A percentile compares a stretch with the other conserved stretches of the same genome.
phyloP scores from a whole-genome alignment of 495 filamentous ascomycete genomes.

The Penicillium herquei region DNA sequence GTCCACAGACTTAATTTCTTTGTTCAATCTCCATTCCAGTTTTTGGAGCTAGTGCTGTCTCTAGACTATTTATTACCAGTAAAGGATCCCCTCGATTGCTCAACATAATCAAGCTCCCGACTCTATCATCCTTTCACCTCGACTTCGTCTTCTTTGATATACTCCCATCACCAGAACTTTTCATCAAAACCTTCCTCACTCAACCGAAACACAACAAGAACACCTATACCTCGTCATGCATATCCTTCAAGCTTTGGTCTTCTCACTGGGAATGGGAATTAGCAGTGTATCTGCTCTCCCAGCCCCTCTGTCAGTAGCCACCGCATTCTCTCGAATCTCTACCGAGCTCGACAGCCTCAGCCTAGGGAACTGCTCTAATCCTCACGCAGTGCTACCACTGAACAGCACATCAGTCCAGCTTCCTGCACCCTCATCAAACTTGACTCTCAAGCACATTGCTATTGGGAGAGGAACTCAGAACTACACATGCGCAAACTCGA shows the following conservation, averaged over 20 bases:
- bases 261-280: slow-evolving; percentile 2
- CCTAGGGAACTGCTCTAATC: slow-evolving; percentile 31
- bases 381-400: slow-evolving; percentile 17
- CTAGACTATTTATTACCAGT: neutral
- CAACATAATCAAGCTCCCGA: too few relatives aligned
- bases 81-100: neutral
- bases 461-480: slow-evolving; percentile 76
- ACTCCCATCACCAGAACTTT: too few relatives aligned
- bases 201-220: neutral
- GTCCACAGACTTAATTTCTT: neutral
- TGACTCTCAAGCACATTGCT: slow-evolving; percentile 59
- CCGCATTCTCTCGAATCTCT: slow-evolving; percentile 21
- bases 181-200: neutral
- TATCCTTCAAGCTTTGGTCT: neutral
- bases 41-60: neutral
- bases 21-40: neutral
- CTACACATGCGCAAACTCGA: slow-evolving; percentile 58
- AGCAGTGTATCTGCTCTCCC: slow-evolving; percentile 9
- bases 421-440: slow-evolving; percentile 39
- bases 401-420: slow-evolving; percentile 32
- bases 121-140: too few relatives aligned
- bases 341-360: slow-evolving; percentile 20
- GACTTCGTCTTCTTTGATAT: too few relatives aligned
- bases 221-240: neutral
- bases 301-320: slow-evolving; percentile 16